A percentile compares a stretch with the other conserved stretches of the same genome.
phyloP scores from a whole-genome alignment of 2,329 filamentous ascomycete species.

The Alternaria dauci region DNA sequence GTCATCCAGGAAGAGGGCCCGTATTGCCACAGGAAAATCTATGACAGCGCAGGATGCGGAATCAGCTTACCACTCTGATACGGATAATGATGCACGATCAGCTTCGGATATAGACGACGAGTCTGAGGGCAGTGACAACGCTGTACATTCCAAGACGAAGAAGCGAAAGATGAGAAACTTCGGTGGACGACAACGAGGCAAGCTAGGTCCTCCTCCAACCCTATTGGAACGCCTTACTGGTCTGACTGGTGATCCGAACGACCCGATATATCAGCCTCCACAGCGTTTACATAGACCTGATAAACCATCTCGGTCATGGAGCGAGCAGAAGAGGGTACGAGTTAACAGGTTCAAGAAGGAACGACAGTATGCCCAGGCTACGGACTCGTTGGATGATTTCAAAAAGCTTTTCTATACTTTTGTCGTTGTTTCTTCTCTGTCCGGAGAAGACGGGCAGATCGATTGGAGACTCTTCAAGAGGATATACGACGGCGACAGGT shows the following conservation, averaged over 20 bases:
- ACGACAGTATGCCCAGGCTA: conserved; percentile 23
- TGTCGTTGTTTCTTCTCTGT: conserved; percentile 43
- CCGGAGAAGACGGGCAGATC: conserved; percentile 46
- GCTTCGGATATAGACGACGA: conserved; percentile 23
- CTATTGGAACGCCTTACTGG: conserved; percentile 47
- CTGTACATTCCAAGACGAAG: conserved; percentile 11
- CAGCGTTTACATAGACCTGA: conserved; percentile 11
- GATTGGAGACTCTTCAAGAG: conserved; percentile 56
- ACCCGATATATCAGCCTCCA: conserved; percentile 36
- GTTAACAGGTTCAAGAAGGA: conserved; percentile 23
- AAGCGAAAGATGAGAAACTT: conserved; percentile 11
- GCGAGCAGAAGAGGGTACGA: conserved; percentile 23
- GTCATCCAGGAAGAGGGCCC: conserved; percentile 24
- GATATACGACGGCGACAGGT: conserved; percentile 48
- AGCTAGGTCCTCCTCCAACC: conserved; percentile 29
- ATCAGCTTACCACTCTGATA: conserved; percentile 8
- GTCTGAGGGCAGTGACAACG: not conserved
- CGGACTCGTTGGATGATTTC: conserved; percentile 35
- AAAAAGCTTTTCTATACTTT: conserved; percentile 46
- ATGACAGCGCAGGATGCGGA: not conserved
- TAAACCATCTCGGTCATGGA: conserved; percentile 16
- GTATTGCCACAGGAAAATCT: not conserved
- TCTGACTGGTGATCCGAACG: conserved; percentile 44
- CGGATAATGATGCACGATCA: conserved; percentile 20
- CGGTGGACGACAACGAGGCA: conserved; percentile 17